phyloP scores from a whole-genome alignment of 2,329 filamentous ascomycete genomes.

The Aspergillus aculeatinus region DNA sequence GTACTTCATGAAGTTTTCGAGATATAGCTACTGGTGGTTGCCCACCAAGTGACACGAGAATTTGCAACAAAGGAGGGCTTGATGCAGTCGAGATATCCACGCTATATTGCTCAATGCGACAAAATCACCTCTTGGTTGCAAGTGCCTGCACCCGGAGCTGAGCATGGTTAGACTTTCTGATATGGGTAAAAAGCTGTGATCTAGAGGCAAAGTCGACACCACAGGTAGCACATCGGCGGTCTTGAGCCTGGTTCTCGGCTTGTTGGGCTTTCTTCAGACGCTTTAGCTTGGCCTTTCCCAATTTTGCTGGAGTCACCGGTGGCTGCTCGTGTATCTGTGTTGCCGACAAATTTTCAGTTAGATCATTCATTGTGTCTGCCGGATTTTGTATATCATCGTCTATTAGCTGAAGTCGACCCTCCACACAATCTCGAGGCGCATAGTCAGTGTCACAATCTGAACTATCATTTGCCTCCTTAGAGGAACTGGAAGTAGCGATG shows the following conservation, averaged over 20 bases:
- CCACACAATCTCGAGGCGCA: constrained; percentile 42
- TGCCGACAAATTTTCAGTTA: constrained; percentile 20
- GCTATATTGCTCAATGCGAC: not conserved
- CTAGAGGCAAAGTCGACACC: constrained; percentile 73
- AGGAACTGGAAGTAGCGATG: not conserved
- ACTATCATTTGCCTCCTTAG: not conserved
- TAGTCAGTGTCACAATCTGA: constrained; percentile 37
- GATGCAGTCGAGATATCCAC: not conserved
- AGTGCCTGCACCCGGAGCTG: constrained; percentile 37
- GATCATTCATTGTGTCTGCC: constrained; percentile 11
- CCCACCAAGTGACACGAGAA: not conserved
- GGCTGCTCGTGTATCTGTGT: constrained; percentile 22
- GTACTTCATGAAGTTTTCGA: not conserved
- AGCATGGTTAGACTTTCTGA: constrained; percentile 66
- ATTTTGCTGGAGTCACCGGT: constrained; percentile 26
- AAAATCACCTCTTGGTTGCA: not conserved
- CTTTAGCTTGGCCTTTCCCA: constrained; percentile 56
- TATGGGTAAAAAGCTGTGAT: constrained; percentile 71
- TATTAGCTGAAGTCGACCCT: constrained; percentile 36
- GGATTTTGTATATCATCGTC: constrained; percentile 11
- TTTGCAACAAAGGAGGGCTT: not conserved
- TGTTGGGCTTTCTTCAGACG: constrained; percentile 49
- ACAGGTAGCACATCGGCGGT: constrained; percentile 75
- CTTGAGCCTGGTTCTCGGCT: constrained; percentile 18
- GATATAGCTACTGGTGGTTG: not conserved